A percentile compares a stretch with the other conserved stretches of the same genome.
Evolutionary conservation across 2,329 filamentous ascomycete genomes (phyloP).

Genomic region (Rugonectria rugulosa): DNA sequence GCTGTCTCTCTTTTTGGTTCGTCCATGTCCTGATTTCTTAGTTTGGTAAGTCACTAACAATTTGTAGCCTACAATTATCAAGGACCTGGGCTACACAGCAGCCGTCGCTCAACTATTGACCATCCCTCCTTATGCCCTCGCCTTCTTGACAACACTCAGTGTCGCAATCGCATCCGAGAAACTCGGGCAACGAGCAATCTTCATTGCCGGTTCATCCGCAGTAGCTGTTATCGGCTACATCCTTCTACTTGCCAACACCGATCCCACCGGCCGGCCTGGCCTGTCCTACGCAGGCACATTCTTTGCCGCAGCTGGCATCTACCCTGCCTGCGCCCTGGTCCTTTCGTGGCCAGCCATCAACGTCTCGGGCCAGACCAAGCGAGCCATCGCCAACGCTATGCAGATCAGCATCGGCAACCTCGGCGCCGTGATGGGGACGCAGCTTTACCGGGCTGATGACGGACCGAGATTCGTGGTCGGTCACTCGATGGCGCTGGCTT

Average conservation of each 20-base stretch:
- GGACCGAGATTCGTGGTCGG: constrained; percentile 71
- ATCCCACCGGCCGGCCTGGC: constrained; percentile 57
- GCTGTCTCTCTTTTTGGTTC: constrained; percentile 60
- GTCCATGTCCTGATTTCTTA: too few species aligned
- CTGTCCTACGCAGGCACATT: constrained; percentile 68
- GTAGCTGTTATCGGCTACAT: constrained; percentile 70
- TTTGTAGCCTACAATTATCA: constrained; percentile 59
- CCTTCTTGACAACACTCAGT: constrained; percentile 64
- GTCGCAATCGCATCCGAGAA: constrained; percentile 69
- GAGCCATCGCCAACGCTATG: constrained; percentile 73
- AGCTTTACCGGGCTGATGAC: constrained; percentile 68
- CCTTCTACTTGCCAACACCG: constrained; percentile 61
- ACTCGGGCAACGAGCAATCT: constrained; percentile 64
- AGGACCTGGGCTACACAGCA: constrained; percentile 60
- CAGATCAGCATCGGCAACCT: constrained; percentile 76
- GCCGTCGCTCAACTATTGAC: constrained; percentile 65
- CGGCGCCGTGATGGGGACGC: constrained; percentile 73
- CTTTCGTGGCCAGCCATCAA: constrained; percentile 77
- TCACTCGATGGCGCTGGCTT: constrained; percentile 71
- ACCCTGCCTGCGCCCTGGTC: constrained; percentile 68
- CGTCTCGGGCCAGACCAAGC: constrained; percentile 74
- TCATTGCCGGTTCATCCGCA: constrained; percentile 65
- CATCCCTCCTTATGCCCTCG: constrained; percentile 70
- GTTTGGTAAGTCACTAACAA: too few species aligned
- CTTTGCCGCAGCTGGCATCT: constrained; percentile 72